Evolutionary conservation across 225 moss, liverwort and hornwort species (phyloP).

Genomic region (Antitrichia curtipendula): DNA sequence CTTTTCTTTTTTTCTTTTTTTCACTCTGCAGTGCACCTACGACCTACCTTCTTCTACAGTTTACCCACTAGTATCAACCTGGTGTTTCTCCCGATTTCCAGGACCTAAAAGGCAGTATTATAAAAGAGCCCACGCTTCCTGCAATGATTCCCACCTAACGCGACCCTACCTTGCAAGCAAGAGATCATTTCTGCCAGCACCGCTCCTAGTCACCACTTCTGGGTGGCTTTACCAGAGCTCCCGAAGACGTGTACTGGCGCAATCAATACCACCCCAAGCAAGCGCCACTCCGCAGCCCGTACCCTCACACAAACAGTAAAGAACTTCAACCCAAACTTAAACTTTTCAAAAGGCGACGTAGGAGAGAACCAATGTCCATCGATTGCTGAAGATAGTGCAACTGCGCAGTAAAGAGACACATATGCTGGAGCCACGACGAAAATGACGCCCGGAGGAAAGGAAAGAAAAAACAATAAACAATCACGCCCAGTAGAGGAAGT

Average conservation of each 20-base stretch:
- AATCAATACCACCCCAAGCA: neutral
- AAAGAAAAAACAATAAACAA: neutral
- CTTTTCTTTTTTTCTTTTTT: no score
- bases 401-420: neutral
- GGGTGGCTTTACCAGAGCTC: neutral
- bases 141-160: neutral
- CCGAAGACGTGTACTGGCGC: neutral
- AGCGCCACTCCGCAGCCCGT: neutral
- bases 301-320: neutral
- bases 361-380: neutral
- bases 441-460: neutral
- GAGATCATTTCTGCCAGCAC: neutral
- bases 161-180: neutral
- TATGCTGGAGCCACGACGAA: neutral
- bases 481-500: neutral
- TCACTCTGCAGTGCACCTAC: no score
- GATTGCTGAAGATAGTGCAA: neutral
- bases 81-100: neutral
- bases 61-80: neutral
- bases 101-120: neutral
- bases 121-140: neutral
- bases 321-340: no score
- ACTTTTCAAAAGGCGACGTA: neutral
- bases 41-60: neutral
- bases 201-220: neutral